These are phyloP conservation scores for Blastobotrys apis DNA, from an alignment of 1,139 yeast genomes.

Conservation along the genomic window DNA sequence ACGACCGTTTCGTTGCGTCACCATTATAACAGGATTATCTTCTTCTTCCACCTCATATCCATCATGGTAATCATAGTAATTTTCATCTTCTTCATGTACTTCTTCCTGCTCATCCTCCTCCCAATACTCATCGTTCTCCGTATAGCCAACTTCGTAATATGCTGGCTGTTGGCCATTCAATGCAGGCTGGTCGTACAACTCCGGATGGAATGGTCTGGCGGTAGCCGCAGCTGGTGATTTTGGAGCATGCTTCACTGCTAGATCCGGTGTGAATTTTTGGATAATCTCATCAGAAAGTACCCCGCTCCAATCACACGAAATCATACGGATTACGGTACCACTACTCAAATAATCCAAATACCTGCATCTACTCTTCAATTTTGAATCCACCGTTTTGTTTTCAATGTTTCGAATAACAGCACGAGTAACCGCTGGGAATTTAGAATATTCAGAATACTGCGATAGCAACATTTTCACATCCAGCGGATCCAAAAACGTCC, in stretches of 20 bases:
- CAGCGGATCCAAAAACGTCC: conserved; percentile 15
- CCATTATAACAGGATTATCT: no score
- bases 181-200: conserved; percentile 3
- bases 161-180: no score
- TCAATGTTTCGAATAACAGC: conserved; percentile 7
- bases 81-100: no score
- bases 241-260: conserved; percentile 8
- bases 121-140: background rate
- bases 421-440: conserved; percentile 13
- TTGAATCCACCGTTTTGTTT: conserved; percentile 5
- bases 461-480: conserved; percentile 16
- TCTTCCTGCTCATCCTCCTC: background rate
- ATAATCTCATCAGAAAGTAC: conserved; percentile 6
- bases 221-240: conserved; percentile 4
- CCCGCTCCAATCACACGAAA: conserved; percentile 18
- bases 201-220: conserved; percentile 10
- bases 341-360: conserved; percentile 17
- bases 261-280: conserved; percentile 5
- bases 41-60: no score
- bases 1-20: no score
- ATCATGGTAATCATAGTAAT: conserved; percentile 2
- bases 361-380: conserved; percentile 12
- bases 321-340: conserved; percentile 14
- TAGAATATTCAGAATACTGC: conserved; percentile 12
- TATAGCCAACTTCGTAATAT: no score